Evolutionary conservation across 371 early-diverging fungal species (phyloP).

Genomic region (Ordospora colligata): DNA sequence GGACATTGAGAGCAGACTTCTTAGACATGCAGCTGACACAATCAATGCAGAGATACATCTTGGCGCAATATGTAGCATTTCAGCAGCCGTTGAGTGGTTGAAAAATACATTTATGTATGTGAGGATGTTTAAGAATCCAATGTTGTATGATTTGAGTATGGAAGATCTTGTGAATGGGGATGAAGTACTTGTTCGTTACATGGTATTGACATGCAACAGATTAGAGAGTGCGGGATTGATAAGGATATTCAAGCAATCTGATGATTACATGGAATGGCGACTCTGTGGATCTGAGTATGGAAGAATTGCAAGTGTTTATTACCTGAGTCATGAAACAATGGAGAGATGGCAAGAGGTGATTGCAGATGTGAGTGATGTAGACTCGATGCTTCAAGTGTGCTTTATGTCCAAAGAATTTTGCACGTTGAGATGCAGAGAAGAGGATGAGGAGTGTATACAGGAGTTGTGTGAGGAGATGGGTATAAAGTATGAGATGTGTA

Average conservation of each 20-base stretch:
- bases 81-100: slow-evolving; percentile 87
- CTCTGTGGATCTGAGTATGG: slow-evolving; percentile 44
- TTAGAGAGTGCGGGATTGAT: slow-evolving; percentile 45
- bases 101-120: slow-evolving; percentile 89
- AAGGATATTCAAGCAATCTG: background rate
- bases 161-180: slow-evolving; percentile 65
- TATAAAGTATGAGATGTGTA: background rate
- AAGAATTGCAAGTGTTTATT: slow-evolving; percentile 43
- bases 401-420: slow-evolving; percentile 43
- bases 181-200: slow-evolving; percentile 43
- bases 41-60: slow-evolving; percentile 92
- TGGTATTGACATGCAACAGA: slow-evolving; percentile 33
- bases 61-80: slow-evolving; percentile 73
- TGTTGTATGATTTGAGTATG: slow-evolving; percentile 60
- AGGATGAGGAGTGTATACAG: slow-evolving; percentile 31
- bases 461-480: slow-evolving; percentile 15
- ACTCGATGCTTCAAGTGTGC: slow-evolving; percentile 2
- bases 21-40: slow-evolving; percentile 73
- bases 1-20: slow-evolving; percentile 88
- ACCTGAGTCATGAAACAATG: slow-evolving; percentile 43
- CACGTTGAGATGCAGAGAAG: slow-evolving; percentile 28
- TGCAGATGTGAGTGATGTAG: background rate
- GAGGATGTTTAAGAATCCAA: slow-evolving; percentile 65
- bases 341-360: slow-evolving; percentile 34
- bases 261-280: slow-evolving; percentile 7